These are phyloP conservation scores for Calocera cornea DNA, from an alignment of 768 basidiomycete species.

Conservation along the genomic window DNA sequence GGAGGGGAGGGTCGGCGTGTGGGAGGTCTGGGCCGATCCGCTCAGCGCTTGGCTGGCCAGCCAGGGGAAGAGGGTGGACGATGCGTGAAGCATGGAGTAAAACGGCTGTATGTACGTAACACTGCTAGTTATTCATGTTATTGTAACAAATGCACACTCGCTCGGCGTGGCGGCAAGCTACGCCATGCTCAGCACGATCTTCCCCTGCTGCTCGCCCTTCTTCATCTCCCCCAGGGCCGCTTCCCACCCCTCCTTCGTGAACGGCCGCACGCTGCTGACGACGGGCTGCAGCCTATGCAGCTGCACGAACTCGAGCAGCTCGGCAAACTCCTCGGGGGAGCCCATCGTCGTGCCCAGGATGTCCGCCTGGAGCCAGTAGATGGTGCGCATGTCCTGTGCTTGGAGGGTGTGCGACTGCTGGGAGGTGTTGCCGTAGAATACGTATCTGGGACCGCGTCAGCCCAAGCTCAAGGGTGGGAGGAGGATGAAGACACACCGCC, in stretches of 20 bases:
- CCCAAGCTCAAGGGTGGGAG: background rate
- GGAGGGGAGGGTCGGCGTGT: background rate
- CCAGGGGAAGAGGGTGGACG: background rate
- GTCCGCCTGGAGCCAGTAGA: background rate
- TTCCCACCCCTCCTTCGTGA: background rate
- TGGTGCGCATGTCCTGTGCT: background rate
- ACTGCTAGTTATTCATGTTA: too few relatives aligned
- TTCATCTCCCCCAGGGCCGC: background rate
- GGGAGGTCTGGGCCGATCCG: constrained; percentile 2
- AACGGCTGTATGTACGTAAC: too few relatives aligned
- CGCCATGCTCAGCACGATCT: background rate
- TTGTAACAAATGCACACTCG: too few relatives aligned
- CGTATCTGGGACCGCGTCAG: background rate
- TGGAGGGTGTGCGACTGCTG: background rate
- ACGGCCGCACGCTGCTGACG: background rate
- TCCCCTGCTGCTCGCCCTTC: background rate
- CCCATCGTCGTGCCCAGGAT: background rate
- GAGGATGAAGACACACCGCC: background rate
- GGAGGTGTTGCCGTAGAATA: background rate
- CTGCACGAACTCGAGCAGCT: background rate
- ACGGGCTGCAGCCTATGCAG: background rate
- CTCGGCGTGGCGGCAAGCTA: too few relatives aligned
- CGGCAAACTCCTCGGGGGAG: background rate
- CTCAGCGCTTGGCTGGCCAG: constrained; percentile 1
- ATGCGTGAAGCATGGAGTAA: background rate